These are phyloP conservation scores for Ramalina intermedia DNA, from an alignment of 495 filamentous ascomycete genomes.

Conservation along the genomic window DNA sequence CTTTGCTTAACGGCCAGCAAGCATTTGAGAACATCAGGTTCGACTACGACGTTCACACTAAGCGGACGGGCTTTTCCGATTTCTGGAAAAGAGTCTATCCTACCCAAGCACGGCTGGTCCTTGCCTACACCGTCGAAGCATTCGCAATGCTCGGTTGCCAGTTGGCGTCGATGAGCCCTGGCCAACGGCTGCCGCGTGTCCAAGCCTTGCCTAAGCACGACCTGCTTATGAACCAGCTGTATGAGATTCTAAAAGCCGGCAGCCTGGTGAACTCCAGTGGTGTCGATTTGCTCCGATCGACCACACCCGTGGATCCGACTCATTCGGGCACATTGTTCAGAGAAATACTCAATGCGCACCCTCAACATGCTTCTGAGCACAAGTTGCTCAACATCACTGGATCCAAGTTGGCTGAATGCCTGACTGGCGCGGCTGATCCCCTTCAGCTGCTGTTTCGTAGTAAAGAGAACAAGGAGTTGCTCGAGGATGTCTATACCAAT, in stretches of 20 bases:
- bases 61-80: neutral
- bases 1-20: neutral
- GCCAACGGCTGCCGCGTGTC: conserved; percentile 13
- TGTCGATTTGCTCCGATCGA: neutral
- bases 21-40: conserved; percentile 5
- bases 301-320: neutral
- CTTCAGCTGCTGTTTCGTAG: conserved; percentile 22
- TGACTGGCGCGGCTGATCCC: conserved; percentile 20
- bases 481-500: conserved; percentile 21
- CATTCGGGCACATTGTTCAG: neutral
- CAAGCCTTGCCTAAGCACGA: conserved; percentile 15
- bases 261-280: conserved; percentile 4
- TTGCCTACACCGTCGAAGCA: conserved; percentile 16
- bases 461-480: conserved; percentile 13
- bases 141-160: conserved; percentile 14
- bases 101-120: conserved; percentile 11
- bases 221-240: conserved; percentile 19
- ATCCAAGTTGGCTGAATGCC: conserved; percentile 18
- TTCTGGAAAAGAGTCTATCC: conserved; percentile 12
- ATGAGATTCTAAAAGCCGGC: conserved; percentile 21
- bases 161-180: conserved; percentile 10
- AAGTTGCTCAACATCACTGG: conserved; percentile 19
- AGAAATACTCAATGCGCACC: conserved; percentile 4
- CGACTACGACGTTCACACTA: conserved; percentile 5
- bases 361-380: conserved; percentile 19